phyloP scores from a whole-genome alignment of 805 yeast species.

The Metschnikowia arizonensis region DNA sequence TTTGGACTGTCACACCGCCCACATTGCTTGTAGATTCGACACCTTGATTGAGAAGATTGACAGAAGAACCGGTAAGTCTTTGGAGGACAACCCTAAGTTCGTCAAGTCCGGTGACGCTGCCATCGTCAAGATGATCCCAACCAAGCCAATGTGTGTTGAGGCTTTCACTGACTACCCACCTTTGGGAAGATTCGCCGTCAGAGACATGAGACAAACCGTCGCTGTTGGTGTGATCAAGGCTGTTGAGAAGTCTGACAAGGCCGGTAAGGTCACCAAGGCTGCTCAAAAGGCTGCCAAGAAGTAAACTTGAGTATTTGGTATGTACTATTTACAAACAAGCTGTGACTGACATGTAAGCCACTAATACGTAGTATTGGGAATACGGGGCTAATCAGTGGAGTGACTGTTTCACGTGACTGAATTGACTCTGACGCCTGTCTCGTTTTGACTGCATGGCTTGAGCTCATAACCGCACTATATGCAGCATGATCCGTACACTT shows the following conservation, averaged over 20 bases:
- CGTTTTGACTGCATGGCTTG: neutral
- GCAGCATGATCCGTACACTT: neutral
- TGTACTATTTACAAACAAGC: slow-evolving; percentile 11
- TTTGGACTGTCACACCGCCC: slow-evolving; percentile 89
- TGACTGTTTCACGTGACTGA: too few relatives aligned
- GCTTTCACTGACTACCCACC: slow-evolving; percentile 45
- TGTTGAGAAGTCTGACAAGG: slow-evolving; percentile 80
- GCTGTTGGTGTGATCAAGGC: slow-evolving; percentile 99
- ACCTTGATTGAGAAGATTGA: slow-evolving; percentile 96
- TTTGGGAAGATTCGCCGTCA: slow-evolving; percentile 60
- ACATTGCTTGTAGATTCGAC: slow-evolving; percentile 85
- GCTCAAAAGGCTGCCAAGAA: slow-evolving; percentile 80
- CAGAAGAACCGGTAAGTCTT: slow-evolving; percentile 88
- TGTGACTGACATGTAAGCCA: too few relatives aligned
- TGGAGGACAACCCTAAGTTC: slow-evolving; percentile 49
- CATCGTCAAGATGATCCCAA: slow-evolving; percentile 40
- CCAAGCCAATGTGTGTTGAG: slow-evolving; percentile 44
- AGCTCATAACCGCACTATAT: neutral
- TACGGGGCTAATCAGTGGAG: too few relatives aligned
- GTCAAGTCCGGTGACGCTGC: slow-evolving; percentile 69
- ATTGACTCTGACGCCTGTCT: neutral
- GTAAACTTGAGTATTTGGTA: slow-evolving; percentile 33
- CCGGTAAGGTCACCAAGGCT: slow-evolving; percentile 89
- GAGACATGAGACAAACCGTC: slow-evolving; percentile 99
- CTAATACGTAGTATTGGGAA: too few relatives aligned